Evolutionary conservation across 2,329 filamentous ascomycete species (phyloP), one percentile per base, ranked within the genome.

Genomic region (Gaeumannomyces sp.): DNA sequence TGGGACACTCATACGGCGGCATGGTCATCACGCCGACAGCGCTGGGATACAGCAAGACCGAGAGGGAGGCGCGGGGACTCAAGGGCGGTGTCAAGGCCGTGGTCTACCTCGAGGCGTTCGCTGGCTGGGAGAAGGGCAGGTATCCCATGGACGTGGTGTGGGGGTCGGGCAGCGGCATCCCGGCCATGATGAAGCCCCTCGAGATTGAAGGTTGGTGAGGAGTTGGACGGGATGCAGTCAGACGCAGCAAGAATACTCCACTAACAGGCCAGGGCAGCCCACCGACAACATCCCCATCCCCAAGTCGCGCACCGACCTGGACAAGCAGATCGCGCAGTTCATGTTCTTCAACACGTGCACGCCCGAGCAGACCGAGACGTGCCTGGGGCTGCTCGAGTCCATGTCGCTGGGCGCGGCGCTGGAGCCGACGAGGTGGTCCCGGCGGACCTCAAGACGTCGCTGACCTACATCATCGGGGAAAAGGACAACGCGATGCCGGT

Each of bases 1-100:
- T 72, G 0, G 69, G 66, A 11, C 70, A 72, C 27, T 70, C 69
- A 29, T 72, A 71, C 22, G 74, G 74, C 8, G 75, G 75, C 1
- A 71, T 76, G 3, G 71, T 73, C 0, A 71, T 69, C 3, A 72
- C 72, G 5, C 70, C 69, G 0, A 65, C 70, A 0, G 69, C 65
- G 1, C 70, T 73, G 16, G 72, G 72, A 3, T 62, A 70, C 28
- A 71, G 70, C 4, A 16, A 72, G 28, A 67, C 71, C 1, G 74
- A 75, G 5, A 62, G 73, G 4, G 63, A 66, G 14, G 67, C 66
- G 0, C 66, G 67, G 16, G 73, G 73, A 0, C 33, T 72, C 2
- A 16, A 62, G 5, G 74, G 74, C 16, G 74, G 74, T 2, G 68
- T 76, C 29, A 71, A 68, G 5, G 64, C 69, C 1, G 66, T 74